Base-by-base conservation (phyloP, 2,329 filamentous ascomycete species). In the Curvularia lunata region DNA sequence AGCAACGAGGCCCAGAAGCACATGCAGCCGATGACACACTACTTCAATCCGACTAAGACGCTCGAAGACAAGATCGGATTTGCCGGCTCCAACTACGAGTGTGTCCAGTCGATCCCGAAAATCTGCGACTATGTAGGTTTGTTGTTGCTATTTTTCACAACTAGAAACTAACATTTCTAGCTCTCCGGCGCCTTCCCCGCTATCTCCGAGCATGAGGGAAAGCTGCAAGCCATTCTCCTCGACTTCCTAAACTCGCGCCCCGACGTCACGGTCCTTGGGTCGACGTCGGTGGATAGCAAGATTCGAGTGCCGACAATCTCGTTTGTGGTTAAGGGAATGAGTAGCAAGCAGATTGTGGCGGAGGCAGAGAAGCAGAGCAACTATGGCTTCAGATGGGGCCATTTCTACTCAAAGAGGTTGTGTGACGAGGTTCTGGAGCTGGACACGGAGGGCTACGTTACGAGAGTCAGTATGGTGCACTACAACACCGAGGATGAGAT, bases 401-500 rank as follows among this genome's bases (percentile, higher is more conserved):
- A 84, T 43, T 91, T 91, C 66, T 91, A 91, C 73, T 87, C 85
- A 12, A 84, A 88, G 65, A 78, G 88, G 16, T 70, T 91, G 62
- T 79, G 85, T 12, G 78, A 84, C 56, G 84, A 88, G 1, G 77
- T 90, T 0, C 69, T 91, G 37, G 81, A 81, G 0, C 74, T 90
- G 48, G 82, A 79, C 0, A 79, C 83, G 8, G 83, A 90, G 63
- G 89, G 88, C 5, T 43, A 43, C 0, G 84, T 91, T 8, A 82
- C 89, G 4, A 81, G 89, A 61, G 86, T 91, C n/a, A 90, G 87
- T 66, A 81, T 91, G 80, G 83, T 89, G 53, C 88, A 91, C 74
- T 91, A 91, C 69, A 91, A 91, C 66, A 90, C 87, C 2, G 85
- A 85, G 64, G 83, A 86, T 3, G 86, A 89, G 69, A 79, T 88